Evolutionary conservation across 768 basidiomycete genomes (phyloP), one percentile per base, ranked within the genome.

Genomic region (Collybiopsis luxurians): DNA sequence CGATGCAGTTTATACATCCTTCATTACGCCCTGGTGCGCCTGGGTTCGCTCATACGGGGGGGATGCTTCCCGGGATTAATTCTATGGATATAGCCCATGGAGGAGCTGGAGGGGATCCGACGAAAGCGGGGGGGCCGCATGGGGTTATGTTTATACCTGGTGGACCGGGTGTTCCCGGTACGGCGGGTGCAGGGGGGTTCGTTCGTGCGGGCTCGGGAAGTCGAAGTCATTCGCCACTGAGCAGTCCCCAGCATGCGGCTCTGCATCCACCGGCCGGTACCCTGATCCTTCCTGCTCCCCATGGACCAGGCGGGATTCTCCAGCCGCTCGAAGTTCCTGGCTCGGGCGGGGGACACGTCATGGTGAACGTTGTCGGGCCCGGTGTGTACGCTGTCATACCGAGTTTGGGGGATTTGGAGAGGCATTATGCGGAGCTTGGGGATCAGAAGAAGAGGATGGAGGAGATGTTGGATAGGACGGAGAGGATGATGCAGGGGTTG

Each of bases 401-500:
- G 47, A 84, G 82, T 15, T 63, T 80, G 50, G 64, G 64, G 6
- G 92, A 93, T 61, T 71, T 93, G 60, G 87, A 87, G 69, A 74
- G 83, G 55, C 91, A 92, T 67, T 91, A 89, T 63, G 63, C 71
- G 19, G 80, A 86, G 63, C 75, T 94, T 53, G 71, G 73, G 3
- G 83, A 86, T 63, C 79, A 89, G 66, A 83, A 84, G 69, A 74
- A 73, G 64, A 73, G 79, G 67, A 74, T 88, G 73, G 82, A 90
- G 70, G 89, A 89, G 66, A 78, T 93, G 83, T 69, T 91, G 57
- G 81, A 85, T 61, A 81, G 78, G 71, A 93, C 90, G 63, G 87
- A 92, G 53, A 71, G 79, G 67, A 69, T 93, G 73, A 84, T 93
- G 79, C 77, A 73, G 36, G 83, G 85, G 23, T 74, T 93, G 66